Evolutionary conservation across 371 early-diverging fungal genomes (phyloP).

Genomic region (Capniomyces stellatus): DNA sequence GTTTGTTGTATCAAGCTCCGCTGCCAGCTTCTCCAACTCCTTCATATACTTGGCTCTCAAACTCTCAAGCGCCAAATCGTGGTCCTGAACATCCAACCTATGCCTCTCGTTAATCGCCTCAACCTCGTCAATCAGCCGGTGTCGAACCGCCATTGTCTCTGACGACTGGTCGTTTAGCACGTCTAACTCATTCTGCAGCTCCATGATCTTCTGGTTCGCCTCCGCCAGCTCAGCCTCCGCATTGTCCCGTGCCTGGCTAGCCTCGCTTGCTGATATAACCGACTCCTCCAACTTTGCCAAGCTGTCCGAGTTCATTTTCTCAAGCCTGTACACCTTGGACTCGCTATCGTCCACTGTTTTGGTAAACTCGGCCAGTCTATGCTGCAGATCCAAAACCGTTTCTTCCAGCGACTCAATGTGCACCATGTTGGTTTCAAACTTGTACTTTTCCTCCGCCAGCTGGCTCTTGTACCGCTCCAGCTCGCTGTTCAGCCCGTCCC

Average conservation of each 20-base stretch:
- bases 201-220: conserved; percentile 40
- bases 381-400: not conserved
- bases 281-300: conserved; percentile 35
- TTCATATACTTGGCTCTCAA: conserved; percentile 50
- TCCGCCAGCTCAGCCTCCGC: conserved; percentile 37
- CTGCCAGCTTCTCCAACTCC: conserved; percentile 48
- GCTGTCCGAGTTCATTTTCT: not conserved
- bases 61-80: conserved; percentile 38
- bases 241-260: conserved; percentile 29
- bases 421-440: not conserved
- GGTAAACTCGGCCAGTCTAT: not conserved
- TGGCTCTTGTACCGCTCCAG: not conserved
- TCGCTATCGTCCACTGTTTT: not conserved
- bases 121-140: conserved; percentile 56
- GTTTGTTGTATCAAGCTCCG: conserved; percentile 58
- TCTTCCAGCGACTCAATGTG: not conserved
- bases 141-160: conserved; percentile 41
- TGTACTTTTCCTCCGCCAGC: not conserved
- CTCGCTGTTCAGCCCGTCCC: not conserved
- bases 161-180: conserved; percentile 41
- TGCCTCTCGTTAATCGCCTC: conserved; percentile 40
- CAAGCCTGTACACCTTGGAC: not conserved
- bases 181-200: conserved; percentile 48
- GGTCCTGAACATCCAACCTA: conserved; percentile 48
- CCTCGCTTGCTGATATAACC: conserved; percentile 32